Conservation (phyloP, 2,329 filamentous ascomycete genomes). For the Colletotrichum sp. region DNA sequence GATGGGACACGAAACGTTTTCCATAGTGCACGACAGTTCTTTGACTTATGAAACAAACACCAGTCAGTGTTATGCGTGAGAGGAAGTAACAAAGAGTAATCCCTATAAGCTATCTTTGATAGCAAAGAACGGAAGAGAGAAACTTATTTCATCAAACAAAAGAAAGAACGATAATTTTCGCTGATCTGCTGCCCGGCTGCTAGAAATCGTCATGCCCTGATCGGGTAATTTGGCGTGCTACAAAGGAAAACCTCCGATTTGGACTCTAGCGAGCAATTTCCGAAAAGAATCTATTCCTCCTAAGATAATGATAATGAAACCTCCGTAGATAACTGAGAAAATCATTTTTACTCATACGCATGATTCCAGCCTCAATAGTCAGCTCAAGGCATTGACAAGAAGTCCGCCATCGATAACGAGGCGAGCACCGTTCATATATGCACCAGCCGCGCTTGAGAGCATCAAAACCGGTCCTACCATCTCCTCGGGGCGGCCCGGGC, state of each 20-base stretch:
- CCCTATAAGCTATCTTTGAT: neutral
- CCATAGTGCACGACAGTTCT: neutral
- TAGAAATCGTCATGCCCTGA: neutral
- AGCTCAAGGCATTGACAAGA: neutral
- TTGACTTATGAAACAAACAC: neutral
- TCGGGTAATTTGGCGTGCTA: neutral
- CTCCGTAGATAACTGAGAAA: neutral
- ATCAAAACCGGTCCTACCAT: constrained; percentile 29
- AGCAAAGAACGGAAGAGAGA: no score
- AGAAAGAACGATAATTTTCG: no score
- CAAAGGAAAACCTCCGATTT: neutral
- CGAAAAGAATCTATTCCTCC: neutral
- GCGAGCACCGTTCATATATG: constrained; percentile 29
- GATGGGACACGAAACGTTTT: neutral
- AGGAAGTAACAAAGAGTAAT: neutral
- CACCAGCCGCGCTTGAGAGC: constrained; percentile 27
- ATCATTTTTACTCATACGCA: neutral
- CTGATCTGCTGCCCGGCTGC: neutral
- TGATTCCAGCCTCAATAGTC: neutral
- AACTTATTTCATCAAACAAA: no score
- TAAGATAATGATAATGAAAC: neutral
- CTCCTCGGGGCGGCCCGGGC: constrained; percentile 28
- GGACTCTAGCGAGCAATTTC: neutral
- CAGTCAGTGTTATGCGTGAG: neutral
- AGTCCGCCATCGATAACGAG: constrained; percentile 29